phyloP scores from a whole-genome alignment of 305 asterid genomes.

The Lippia alba region DNA sequence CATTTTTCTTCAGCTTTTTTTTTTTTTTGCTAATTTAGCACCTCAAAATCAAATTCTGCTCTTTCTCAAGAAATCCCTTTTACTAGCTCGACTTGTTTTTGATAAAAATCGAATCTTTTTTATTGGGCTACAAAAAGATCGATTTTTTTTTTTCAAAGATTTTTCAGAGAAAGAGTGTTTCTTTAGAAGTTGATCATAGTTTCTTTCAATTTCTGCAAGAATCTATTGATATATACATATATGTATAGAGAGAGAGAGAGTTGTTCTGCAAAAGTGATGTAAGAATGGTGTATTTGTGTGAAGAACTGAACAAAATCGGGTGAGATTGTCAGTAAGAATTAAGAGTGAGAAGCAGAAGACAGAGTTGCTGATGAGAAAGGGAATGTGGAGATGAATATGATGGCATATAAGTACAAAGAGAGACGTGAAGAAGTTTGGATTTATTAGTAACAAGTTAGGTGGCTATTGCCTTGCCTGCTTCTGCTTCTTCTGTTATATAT shows the following conservation, averaged over 20 bases:
- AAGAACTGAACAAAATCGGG: background rate
- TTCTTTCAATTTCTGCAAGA: slow-evolving; percentile 1
- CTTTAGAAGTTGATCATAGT: background rate
- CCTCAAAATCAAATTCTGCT: background rate
- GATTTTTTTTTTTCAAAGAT: background rate
- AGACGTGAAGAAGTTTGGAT: slow-evolving; percentile 38
- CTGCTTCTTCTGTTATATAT: background rate
- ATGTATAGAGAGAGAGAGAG: no score
- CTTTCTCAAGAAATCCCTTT: no score
- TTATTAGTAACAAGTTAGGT: slow-evolving; percentile 39
- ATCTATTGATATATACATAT: no score
- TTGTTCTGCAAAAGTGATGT: background rate
- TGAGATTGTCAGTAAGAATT: background rate
- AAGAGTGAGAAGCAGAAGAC: slow-evolving; percentile 33
- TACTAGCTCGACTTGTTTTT: no score
- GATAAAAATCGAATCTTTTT: no score
- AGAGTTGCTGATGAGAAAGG: slow-evolving; percentile 20
- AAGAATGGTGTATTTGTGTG: background rate
- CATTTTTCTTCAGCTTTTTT: slow-evolving; percentile 29
- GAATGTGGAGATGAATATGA: slow-evolving; percentile 18
- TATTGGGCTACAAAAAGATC: no score
- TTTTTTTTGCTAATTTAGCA: background rate
- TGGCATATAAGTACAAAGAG: slow-evolving; percentile 29
- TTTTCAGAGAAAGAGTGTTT: background rate
- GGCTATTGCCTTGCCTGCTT: slow-evolving; percentile 39